Evolutionary conservation across 2,329 filamentous ascomycete genomes (phyloP), one percentile per base, ranked within the genome.

Genomic region (Didymella pomorum): DNA sequence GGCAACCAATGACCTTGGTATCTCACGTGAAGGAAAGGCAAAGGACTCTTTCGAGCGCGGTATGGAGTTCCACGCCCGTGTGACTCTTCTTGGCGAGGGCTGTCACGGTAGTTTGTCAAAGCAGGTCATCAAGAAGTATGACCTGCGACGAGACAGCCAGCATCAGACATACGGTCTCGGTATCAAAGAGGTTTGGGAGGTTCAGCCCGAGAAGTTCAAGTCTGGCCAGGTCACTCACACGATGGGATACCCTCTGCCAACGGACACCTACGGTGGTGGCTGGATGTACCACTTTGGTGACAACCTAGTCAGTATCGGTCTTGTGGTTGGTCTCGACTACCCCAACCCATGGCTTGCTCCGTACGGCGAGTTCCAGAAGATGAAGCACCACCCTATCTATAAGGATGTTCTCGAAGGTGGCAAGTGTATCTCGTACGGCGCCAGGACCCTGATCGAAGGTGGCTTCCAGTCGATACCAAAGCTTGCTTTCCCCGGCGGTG

Each of bases 231-330:
- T 98, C 44, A 86, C 89, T 4, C 95, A 99, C 80, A 91, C 92
- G 4, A 87, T 99, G 88, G 95, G 95, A 20, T 98, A 96, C 72
- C 95, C 95, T 20, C 80, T 99, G 43, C 87, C 92, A 16, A 87
- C 84, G 68, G 90, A 98, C 74, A 95, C 93, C 9, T 99, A 99
- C 75, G 95, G 95, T 66, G 95, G 95, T 65, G 93, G 91, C n/a
- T 99, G 93, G 89, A 93, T 99, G 91, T 99, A 99, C 74, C 95
- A 99, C 78, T 99, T 98, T 78, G 95, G 93, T 35, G 94, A 99
- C 70, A 99, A 98, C 78, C 86, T 98, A 70, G 94, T 99, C 60
- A 93, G 89, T 66, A 84, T 99, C 55, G 95, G 95, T 23, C 83
- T 98, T 18, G 95, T 99, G 11, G 91, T 96, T 35, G 93, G 93